phyloP scores from a whole-genome alignment of 2,329 filamentous ascomycete species.

The Thermoascus crustaceus region DNA sequence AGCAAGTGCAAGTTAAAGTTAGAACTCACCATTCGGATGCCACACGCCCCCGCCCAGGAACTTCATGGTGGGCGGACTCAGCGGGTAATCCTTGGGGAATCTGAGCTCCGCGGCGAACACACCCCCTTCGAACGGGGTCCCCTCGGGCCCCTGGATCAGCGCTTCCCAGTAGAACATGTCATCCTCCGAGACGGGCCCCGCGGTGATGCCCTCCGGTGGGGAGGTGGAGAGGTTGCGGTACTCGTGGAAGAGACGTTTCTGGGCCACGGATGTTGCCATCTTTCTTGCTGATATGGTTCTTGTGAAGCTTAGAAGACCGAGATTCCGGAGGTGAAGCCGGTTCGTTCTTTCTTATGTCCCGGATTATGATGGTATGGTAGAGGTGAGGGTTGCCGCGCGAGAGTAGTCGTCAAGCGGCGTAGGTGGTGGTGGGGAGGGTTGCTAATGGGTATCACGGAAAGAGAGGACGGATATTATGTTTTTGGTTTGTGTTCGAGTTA shows the following conservation, averaged over 20 bases:
- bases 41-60: conserved; percentile 82
- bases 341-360: no score
- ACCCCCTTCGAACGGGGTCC: conserved; percentile 90
- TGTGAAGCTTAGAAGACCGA: no score
- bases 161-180: conserved; percentile 96
- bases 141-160: conserved; percentile 88
- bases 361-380: no score
- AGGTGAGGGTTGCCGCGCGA: no score
- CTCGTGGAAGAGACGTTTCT: conserved; percentile 84
- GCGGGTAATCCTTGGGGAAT: conserved; percentile 94
- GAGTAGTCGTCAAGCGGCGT: no score
- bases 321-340: no score
- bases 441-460: no score
- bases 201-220: conserved; percentile 94
- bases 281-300: background rate
- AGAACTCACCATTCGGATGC: conserved; percentile 78
- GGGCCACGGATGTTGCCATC: conserved; percentile 48
- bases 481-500: no score
- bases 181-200: conserved; percentile 86
- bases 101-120: conserved; percentile 91
- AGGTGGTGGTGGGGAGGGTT: no score
- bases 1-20: no score
- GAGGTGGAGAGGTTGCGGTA: conserved; percentile 91
- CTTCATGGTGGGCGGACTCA: conserved; percentile 91
- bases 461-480: no score